Evolutionary conservation across 495 filamentous ascomycete genomes (phyloP).

Genomic region (Amphirosellinia nigrospora): DNA sequence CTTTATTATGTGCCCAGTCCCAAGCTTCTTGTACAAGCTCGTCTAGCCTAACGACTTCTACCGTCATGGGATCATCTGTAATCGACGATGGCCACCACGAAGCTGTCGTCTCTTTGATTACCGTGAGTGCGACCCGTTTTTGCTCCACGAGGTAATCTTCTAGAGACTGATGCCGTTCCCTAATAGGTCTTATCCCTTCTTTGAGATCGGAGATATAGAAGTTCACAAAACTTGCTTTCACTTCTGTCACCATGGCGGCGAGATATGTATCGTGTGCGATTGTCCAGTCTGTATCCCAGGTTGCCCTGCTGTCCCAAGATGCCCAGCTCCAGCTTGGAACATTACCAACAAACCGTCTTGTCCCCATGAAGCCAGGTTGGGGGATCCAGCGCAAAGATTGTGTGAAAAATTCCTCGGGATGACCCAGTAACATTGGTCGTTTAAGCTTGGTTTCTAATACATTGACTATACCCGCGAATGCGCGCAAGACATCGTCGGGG

Average conservation of each 20-base stretch:
- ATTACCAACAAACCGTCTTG: neutral
- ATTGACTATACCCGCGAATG: neutral
- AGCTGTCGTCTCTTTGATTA: neutral
- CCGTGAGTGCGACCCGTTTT: constrained; percentile 1
- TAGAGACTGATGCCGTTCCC: neutral
- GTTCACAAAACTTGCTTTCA: neutral
- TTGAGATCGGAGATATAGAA: neutral
- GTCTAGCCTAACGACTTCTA: neutral
- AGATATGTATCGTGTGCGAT: neutral
- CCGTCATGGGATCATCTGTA: neutral
- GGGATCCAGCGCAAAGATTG: neutral
- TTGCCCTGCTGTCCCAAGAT: neutral
- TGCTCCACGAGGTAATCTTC: constrained; percentile 1
- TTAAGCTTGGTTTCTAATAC: neutral
- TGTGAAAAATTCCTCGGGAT: neutral
- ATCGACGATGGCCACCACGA: neutral
- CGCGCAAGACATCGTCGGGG: neutral
- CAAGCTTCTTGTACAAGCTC: neutral
- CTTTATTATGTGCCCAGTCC: neutral
- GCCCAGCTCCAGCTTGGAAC: neutral
- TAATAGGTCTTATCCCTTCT: neutral
- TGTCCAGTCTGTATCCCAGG: neutral
- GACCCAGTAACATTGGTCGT: neutral
- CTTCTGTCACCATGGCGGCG: neutral
- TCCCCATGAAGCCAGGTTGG: neutral